Conservation (phyloP, 176 grass and related monocot species). For the Elaeis guineensis region DNA sequence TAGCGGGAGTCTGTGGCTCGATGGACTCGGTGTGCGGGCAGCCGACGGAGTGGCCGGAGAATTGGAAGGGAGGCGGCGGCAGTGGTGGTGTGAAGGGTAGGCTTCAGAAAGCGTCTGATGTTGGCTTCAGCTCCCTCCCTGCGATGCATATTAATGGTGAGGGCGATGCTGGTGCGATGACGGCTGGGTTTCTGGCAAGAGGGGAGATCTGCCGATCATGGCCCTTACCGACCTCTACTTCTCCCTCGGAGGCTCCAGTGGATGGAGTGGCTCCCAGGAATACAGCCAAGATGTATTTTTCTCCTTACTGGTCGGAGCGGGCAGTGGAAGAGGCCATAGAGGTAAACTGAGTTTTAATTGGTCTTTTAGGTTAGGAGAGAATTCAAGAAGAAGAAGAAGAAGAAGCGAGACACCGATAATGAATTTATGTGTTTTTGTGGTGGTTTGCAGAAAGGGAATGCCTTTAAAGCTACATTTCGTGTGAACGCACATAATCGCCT, state of each 20-base stretch:
- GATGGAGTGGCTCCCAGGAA: neutral
- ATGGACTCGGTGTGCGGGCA: conserved; percentile 4
- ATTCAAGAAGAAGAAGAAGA: no score
- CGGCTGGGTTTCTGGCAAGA: neutral
- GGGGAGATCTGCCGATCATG: conserved; percentile 43
- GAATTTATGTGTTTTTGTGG: neutral
- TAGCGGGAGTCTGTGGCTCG: conserved; percentile 19
- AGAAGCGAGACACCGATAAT: no score
- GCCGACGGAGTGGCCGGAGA: conserved; percentile 1
- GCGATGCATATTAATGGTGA: conserved; percentile 27
- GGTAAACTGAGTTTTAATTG: conserved; percentile 25
- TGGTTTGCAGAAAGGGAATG: conserved; percentile 52
- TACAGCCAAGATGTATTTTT: conserved; percentile 35
- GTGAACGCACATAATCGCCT: conserved; percentile 78
- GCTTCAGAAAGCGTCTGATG: neutral
- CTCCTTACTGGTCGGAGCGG: conserved; percentile 56
- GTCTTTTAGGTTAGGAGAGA: conserved; percentile 7
- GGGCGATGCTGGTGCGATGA: conserved; percentile 7
- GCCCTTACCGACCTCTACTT: conserved; percentile 35
- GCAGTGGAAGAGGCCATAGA: conserved; percentile 60
- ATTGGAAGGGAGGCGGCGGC: conserved; percentile 24
- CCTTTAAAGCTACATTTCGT: conserved; percentile 61
- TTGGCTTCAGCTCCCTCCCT: conserved; percentile 66
- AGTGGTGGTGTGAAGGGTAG: conserved; percentile 1
- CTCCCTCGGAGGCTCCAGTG: neutral